phyloP scores from a whole-genome alignment of 1,139 yeast species.

The Ogataea hybrid region DNA sequence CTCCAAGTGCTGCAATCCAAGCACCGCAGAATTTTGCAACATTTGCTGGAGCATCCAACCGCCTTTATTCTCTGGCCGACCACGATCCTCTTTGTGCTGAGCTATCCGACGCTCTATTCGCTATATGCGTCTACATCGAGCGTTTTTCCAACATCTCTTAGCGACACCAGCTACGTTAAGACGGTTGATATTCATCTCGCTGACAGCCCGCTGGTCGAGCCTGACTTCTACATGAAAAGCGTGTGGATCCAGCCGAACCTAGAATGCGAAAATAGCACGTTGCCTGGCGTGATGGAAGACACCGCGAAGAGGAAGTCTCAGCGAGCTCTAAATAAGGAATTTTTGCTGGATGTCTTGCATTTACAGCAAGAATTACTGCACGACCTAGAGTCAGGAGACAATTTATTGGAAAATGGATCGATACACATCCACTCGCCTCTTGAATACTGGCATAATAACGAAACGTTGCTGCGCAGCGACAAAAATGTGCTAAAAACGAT shows the following conservation, averaged over 20 bases:
- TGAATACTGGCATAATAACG: constrained; percentile 35
- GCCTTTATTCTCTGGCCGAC: constrained; percentile 50
- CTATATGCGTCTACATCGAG: constrained; percentile 27
- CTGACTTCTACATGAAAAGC: constrained; percentile 33
- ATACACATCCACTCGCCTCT: constrained; percentile 38
- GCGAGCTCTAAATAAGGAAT: constrained; percentile 34
- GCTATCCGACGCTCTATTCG: constrained; percentile 48
- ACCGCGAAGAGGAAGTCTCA: constrained; percentile 1
- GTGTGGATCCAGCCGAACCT: constrained; percentile 32
- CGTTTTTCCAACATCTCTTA: constrained; percentile 8
- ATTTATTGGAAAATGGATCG: not conserved
- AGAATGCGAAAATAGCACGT: constrained; percentile 15
- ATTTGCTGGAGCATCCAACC: constrained; percentile 39
- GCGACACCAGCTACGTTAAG: constrained; percentile 15
- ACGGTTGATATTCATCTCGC: constrained; percentile 16
- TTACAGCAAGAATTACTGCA: constrained; percentile 31
- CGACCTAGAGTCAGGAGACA: constrained; percentile 15
- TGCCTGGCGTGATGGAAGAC: constrained; percentile 18
- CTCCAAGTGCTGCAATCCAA: constrained; percentile 15
- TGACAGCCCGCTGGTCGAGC: not conserved
- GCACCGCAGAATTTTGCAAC: constrained; percentile 30
- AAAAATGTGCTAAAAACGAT: constrained; percentile 35
- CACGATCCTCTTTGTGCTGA: constrained; percentile 45
- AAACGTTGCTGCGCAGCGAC: constrained; percentile 30
- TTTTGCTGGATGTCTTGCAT: constrained; percentile 32